These are phyloP conservation scores for Pilaira anomala DNA, from an alignment of 192 early-diverging fungal genomes.

Conservation along the genomic window DNA sequence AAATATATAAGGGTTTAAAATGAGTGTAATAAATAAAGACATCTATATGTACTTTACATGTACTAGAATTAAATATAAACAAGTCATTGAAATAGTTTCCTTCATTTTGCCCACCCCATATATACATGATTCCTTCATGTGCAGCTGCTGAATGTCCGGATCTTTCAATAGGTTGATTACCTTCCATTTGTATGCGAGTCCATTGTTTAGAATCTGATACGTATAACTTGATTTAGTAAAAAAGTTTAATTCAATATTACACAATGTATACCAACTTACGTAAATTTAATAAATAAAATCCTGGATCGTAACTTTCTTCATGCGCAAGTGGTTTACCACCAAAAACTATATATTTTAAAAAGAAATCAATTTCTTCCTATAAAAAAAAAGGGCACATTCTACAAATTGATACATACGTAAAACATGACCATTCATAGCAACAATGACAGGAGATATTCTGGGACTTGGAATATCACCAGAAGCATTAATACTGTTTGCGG, in stretches of 20 bases:
- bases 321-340: constrained; percentile 34
- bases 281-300: constrained; percentile 39
- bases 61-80: constrained; percentile 44
- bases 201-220: constrained; percentile 44
- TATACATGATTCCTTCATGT: constrained; percentile 45
- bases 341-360: constrained; percentile 28
- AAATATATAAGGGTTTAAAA: neutral
- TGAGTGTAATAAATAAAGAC: too few relatives aligned
- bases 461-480: constrained; percentile 42
- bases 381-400: constrained; percentile 1
- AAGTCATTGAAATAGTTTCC: constrained; percentile 49
- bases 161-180: constrained; percentile 36
- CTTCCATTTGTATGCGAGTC: constrained; percentile 43
- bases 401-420: constrained; percentile 32
- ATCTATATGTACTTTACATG: constrained; percentile 36
- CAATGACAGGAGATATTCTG: constrained; percentile 40
- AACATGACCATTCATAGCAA: constrained; percentile 43
- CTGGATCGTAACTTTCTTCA: constrained; percentile 34
- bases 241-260: neutral
- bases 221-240: neutral
- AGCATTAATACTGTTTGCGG: constrained; percentile 28
- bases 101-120: constrained; percentile 45
- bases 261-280: constrained; percentile 21
- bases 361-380: neutral
- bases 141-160: constrained; percentile 49